phyloP scores from a whole-genome alignment of 2,329 filamentous ascomycete genomes.

The Curvularia verruculosa region DNA sequence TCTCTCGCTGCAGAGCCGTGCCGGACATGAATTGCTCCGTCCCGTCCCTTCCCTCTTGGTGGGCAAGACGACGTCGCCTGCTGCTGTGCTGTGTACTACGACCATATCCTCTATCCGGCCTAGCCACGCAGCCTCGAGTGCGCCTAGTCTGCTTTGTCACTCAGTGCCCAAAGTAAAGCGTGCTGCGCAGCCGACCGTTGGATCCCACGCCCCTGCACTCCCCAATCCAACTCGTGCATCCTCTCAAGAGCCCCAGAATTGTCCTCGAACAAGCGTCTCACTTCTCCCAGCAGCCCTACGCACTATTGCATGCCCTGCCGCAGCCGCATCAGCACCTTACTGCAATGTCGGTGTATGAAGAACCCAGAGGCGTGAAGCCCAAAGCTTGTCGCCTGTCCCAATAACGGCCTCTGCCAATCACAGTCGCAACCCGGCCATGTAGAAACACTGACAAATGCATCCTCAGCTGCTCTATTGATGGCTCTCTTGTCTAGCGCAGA shows the following conservation, averaged over 20 bases:
- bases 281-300: conserved; percentile 31
- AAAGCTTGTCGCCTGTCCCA: conserved; percentile 31
- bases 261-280: conserved; percentile 28
- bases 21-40: conserved; percentile 4
- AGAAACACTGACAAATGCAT: conserved; percentile 12
- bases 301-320: conserved; percentile 35
- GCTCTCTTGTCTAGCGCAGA: conserved; percentile 6
- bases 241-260: conserved; percentile 22
- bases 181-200: conserved; percentile 11
- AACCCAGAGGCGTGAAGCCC: conserved; percentile 26
- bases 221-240: background rate
- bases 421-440: background rate
- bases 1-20: background rate
- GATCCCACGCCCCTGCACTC: background rate
- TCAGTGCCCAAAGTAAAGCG: conserved; percentile 19
- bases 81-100: background rate
- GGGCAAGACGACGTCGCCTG: too few relatives aligned
- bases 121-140: conserved; percentile 24
- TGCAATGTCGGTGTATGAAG: conserved; percentile 31
- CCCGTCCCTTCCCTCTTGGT: too few relatives aligned
- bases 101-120: conserved; percentile 33
- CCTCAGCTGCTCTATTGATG: conserved; percentile 4
- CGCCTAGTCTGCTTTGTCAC: conserved; percentile 31
- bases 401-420: conserved; percentile 16
- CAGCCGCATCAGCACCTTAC: conserved; percentile 41